Percentiles rank a stretch among this genome's conserved stretches.
Evolutionary conservation across 257 asterid genomes (phyloP).

Genomic region (Lavandula angustifolia): DNA sequence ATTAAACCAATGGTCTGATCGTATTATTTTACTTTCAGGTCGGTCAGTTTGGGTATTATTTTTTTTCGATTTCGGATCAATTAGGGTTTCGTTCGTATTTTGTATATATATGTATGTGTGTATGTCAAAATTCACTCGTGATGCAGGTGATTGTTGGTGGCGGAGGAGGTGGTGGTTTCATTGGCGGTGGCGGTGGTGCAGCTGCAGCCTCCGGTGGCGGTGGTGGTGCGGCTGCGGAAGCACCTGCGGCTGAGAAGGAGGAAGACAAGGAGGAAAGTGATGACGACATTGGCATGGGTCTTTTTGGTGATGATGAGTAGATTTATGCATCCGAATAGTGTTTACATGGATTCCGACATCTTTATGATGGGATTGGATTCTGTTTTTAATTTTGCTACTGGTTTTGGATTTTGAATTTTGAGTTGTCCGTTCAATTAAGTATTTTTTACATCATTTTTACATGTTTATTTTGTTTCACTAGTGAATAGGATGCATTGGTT

Average conservation of each 20-base stretch:
- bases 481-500: too few species aligned
- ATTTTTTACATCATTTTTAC: too few species aligned
- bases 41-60: not conserved
- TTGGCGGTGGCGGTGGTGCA: conserved; percentile 57
- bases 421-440: too few species aligned
- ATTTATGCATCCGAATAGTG: conserved; percentile 17
- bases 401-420: conserved; percentile 18
- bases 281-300: conserved; percentile 68
- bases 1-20: not conserved
- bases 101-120: too few species aligned
- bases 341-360: conserved; percentile 10
- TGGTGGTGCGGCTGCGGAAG: conserved; percentile 61
- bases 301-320: conserved; percentile 49
- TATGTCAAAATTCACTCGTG: too few species aligned
- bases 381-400: conserved; percentile 28
- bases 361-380: conserved; percentile 24
- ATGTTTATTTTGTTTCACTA: too few species aligned
- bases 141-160: conserved; percentile 77
- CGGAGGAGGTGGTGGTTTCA: conserved; percentile 52
- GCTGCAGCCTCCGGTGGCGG: conserved; percentile 67
- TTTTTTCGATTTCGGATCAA: too few species aligned
- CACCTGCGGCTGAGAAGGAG: conserved; percentile 59
- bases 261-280: conserved; percentile 78
- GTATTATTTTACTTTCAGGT: not conserved
- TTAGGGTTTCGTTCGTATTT: not conserved